phyloP scores from a whole-genome alignment of 208 protist species.

The Crithidia bombi region DNA sequence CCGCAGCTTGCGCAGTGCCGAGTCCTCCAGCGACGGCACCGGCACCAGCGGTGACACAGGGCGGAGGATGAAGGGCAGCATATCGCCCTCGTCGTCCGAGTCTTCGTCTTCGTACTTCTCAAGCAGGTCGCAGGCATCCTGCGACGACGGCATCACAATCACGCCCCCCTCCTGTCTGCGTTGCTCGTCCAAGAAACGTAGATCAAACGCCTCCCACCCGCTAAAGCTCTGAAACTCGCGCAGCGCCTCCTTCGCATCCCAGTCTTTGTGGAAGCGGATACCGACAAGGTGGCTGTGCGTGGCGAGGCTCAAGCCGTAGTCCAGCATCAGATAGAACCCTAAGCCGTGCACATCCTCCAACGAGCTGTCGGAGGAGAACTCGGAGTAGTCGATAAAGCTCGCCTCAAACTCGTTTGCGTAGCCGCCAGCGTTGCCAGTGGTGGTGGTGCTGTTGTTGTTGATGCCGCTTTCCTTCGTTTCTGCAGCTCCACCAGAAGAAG shows the following conservation, averaged over 20 bases:
- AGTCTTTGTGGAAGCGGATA: slow-evolving; percentile 69
- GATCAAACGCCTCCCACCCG: slow-evolving; percentile 75
- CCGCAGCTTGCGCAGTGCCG: slow-evolving; percentile 67
- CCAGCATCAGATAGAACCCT: slow-evolving; percentile 80
- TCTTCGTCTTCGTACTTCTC: slow-evolving; percentile 91
- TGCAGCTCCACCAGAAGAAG: not conserved
- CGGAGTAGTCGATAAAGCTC: slow-evolving; percentile 78
- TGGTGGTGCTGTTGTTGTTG: not conserved
- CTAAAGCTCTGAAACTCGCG: slow-evolving; percentile 82
- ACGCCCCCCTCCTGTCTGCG: slow-evolving; percentile 71
- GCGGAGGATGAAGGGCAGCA: slow-evolving; percentile 82
- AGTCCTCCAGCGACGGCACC: slow-evolving; percentile 83
- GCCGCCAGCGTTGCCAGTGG: not conserved
- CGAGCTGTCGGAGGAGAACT: slow-evolving; percentile 65
- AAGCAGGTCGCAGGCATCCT: slow-evolving; percentile 83
- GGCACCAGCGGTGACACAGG: slow-evolving; percentile 68
- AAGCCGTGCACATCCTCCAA: slow-evolving; percentile 69
- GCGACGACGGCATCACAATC: slow-evolving; percentile 77
- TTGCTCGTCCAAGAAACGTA: slow-evolving; percentile 77
- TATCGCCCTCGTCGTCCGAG: slow-evolving; percentile 82
- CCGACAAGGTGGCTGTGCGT: slow-evolving; percentile 80
- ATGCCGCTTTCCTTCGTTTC: not conserved
- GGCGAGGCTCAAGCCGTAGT: slow-evolving; percentile 75
- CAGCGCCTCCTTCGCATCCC: slow-evolving; percentile 59
- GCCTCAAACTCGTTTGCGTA: slow-evolving; percentile 58